Evolutionary conservation across 768 basidiomycete genomes (phyloP).

Genomic region (Boletus pseudopeckii): DNA sequence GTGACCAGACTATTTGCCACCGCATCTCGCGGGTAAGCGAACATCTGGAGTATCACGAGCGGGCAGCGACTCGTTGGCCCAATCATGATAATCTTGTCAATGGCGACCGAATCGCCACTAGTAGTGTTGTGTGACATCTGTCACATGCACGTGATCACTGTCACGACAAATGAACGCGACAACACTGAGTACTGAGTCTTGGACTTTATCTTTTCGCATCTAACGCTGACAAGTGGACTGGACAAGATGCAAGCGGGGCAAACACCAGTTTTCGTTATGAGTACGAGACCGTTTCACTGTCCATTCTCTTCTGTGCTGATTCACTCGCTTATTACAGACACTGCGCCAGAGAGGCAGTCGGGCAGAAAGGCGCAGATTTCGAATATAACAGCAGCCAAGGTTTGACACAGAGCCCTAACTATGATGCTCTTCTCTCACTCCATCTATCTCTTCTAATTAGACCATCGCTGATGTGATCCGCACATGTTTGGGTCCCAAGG

Average conservation of each 20-base stretch:
- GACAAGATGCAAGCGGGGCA: constrained; percentile 41
- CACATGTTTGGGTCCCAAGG: constrained; percentile 94
- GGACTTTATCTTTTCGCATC: constrained; percentile 6
- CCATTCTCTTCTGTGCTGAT: not conserved
- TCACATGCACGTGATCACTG: not conserved
- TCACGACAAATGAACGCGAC: constrained; percentile 1
- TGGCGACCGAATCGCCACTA: too few species aligned
- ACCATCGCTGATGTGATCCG: constrained; percentile 97
- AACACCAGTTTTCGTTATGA: constrained; percentile 84
- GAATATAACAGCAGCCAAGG: constrained; percentile 97
- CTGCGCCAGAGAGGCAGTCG: constrained; percentile 89
- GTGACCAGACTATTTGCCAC: too few species aligned
- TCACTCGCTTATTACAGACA: constrained; percentile 51
- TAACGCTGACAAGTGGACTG: not conserved
- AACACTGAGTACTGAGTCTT: not conserved
- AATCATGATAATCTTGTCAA: too few species aligned
- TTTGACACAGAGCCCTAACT: constrained; percentile 28
- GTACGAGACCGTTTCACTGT: constrained; percentile 35
- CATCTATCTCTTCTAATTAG: constrained; percentile 36
- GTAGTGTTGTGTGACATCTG: not conserved
- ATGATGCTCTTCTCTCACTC: not conserved
- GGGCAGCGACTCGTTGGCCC: too few species aligned
- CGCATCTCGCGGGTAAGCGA: too few species aligned
- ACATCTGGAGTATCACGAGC: too few species aligned
- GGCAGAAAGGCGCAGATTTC: constrained; percentile 95